These are phyloP conservation scores for Fusarium floridanum DNA, from an alignment of 2,329 filamentous ascomycete species.

Conservation along the genomic window DNA sequence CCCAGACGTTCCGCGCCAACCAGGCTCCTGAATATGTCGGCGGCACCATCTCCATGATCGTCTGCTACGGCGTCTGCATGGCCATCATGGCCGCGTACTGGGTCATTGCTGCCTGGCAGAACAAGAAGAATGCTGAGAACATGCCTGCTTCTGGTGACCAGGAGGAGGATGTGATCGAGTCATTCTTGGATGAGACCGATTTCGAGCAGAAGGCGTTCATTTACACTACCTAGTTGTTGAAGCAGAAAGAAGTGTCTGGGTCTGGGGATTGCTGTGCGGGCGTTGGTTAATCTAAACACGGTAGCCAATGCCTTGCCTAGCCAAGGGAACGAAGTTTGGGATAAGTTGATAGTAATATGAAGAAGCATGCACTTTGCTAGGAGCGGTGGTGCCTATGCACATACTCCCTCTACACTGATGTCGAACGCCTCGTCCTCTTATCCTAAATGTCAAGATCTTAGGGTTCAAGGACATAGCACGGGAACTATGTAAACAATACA, in stretches of 20 bases:
- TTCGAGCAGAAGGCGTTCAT: constrained; percentile 15
- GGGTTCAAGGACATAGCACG: background rate
- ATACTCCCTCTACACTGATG: background rate
- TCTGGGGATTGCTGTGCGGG: background rate
- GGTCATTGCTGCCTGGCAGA: constrained; percentile 9
- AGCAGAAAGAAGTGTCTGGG: background rate
- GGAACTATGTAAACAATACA: background rate
- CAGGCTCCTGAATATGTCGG: constrained; percentile 51
- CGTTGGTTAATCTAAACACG: background rate
- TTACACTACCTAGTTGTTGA: constrained; percentile 6
- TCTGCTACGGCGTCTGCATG: constrained; percentile 26
- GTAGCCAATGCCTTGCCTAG: background rate
- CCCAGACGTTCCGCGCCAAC: constrained; percentile 53
- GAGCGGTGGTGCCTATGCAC: background rate
- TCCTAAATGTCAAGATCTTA: background rate
- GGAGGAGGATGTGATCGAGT: constrained; percentile 6
- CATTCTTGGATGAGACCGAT: constrained; percentile 16
- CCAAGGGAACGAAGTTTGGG: background rate
- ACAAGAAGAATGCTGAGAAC: background rate
- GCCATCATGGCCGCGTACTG: constrained; percentile 7
- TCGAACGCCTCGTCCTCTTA: background rate
- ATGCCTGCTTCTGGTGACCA: background rate
- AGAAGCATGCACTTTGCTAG: background rate
- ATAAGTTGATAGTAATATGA: background rate
- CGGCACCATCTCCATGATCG: constrained; percentile 25